Conservation (phyloP, 176 grass and related monocot genomes). For the Chloris gayana region DNA sequence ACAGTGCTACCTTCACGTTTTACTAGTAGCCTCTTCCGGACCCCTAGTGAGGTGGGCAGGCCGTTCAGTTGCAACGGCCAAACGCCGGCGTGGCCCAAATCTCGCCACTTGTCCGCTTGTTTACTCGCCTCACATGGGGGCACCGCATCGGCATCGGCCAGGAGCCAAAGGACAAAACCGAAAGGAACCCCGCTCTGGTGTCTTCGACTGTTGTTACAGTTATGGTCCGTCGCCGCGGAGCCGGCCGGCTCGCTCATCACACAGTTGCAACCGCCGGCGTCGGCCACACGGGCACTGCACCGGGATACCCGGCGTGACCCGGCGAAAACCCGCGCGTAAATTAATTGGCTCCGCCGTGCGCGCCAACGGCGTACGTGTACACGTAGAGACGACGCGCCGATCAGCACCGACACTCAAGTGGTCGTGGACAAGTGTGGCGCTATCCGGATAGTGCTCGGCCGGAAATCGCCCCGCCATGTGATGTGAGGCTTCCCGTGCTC, state of each 20-base stretch:
- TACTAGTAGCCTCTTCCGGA: not conserved
- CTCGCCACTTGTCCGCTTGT: constrained; percentile 34
- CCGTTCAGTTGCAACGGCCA: not conserved
- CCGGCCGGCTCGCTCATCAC: not conserved
- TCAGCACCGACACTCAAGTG: constrained; percentile 7
- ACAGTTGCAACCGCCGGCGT: constrained; percentile 32
- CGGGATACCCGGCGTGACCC: not conserved
- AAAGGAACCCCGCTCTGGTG: not conserved
- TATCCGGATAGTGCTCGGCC: not conserved
- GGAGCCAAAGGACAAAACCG: not conserved
- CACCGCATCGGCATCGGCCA: not conserved
- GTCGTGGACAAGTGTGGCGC: not conserved
- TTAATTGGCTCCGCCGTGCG: not conserved
- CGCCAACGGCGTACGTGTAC: not conserved
- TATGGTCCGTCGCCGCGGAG: not conserved
- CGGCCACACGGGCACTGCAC: not conserved
- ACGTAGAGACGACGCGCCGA: constrained; percentile 11
- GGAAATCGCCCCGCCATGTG: constrained; percentile 26
- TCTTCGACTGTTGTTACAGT: constrained; percentile 44
- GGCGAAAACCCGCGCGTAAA: constrained; percentile 9
- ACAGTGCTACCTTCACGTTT: not conserved
- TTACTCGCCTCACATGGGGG: constrained; percentile 56
- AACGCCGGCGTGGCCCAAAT: constrained; percentile 1
- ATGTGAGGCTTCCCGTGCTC: constrained; percentile 17
- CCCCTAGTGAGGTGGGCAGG: not conserved